phyloP scores from a whole-genome alignment of 345 rosid genomes.

The Euphorbia pulcherrima region DNA sequence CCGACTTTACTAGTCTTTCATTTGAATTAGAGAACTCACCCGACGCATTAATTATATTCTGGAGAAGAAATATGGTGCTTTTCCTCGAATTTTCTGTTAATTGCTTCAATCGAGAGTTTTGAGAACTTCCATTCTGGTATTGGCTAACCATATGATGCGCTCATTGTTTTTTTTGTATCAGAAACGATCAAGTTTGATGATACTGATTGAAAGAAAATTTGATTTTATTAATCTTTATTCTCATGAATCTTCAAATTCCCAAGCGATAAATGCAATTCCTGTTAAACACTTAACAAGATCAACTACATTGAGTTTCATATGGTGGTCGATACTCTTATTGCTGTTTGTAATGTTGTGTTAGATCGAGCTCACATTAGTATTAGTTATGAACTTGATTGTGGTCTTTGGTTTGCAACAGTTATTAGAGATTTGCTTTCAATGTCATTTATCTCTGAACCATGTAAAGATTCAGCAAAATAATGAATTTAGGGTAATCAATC shows the following conservation, averaged over 20 bases:
- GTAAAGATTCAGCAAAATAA: too few species aligned
- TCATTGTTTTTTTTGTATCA: neutral
- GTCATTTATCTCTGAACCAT: too few species aligned
- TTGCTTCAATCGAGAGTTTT: neutral
- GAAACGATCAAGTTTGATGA: neutral
- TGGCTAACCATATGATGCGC: neutral
- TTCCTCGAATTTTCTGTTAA: neutral
- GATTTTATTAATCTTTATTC: neutral
- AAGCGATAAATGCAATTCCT: neutral
- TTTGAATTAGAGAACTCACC: neutral
- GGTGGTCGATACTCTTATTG: neutral
- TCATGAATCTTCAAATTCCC: neutral
- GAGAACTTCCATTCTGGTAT: neutral
- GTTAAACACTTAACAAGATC: neutral
- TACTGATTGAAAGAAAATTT: neutral
- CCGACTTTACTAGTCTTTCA: neutral
- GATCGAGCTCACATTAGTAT: neutral
- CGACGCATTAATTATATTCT: neutral
- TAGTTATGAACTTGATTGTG: neutral
- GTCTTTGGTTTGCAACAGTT: neutral
- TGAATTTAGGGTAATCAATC: neutral
- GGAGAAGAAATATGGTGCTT: neutral
- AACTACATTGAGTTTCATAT: neutral
- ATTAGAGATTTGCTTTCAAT: neutral
- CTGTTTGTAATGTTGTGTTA: neutral